Base-by-base conservation (phyloP, 306 rosid species). In the Fragaria nilgerrensis region DNA sequence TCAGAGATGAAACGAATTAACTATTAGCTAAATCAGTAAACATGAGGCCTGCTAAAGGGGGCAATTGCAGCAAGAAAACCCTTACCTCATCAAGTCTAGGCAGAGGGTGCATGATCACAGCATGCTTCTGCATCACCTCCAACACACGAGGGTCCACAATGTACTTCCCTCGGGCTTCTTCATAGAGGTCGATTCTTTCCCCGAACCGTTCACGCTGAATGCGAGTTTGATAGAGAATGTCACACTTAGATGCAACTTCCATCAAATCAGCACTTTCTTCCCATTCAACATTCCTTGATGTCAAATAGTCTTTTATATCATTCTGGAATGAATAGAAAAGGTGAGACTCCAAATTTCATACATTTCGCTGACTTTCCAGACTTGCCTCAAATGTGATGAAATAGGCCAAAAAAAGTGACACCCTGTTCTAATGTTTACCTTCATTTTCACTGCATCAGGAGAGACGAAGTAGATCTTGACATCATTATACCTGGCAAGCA, bases 41-140 rank as follows among this genome's bases (percentile, higher is more conserved):
- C 41, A 22, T 2, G 5, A 63, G 16, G 16, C 25, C 1, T 62
- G 22, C 39, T 61, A n/a, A 58, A 14, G 20, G 6, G 34, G 14
- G 32, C 45, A 4, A 7, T n/a, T 47, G 16, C 47, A 66, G 45
- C 75, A 68, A 17, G 20, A 52, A 58, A 64, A 49, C 48, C 43
- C 83, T 83, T 88, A 85, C 98, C 83, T 90, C 97, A 70, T 93
- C 98, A 50, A 91, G 96, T 85, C 98, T 87, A n/a, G 98, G 98
- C 56, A 93, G 91, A 80, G 96, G 97, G 72, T 92, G 98, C 98
- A 90, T 86, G 70, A 94, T 87, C 74, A 94, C 93, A 37, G 89
- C 94, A 74, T 94, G 93, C 73, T 78, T 87, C 83, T 79, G 92
- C 97, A 89, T 87, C 81, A 81, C 92, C 68, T 83, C 78, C 77